Evolutionary conservation across 2,329 filamentous ascomycete genomes (phyloP).

Genomic region (Orbilia javanica): DNA sequence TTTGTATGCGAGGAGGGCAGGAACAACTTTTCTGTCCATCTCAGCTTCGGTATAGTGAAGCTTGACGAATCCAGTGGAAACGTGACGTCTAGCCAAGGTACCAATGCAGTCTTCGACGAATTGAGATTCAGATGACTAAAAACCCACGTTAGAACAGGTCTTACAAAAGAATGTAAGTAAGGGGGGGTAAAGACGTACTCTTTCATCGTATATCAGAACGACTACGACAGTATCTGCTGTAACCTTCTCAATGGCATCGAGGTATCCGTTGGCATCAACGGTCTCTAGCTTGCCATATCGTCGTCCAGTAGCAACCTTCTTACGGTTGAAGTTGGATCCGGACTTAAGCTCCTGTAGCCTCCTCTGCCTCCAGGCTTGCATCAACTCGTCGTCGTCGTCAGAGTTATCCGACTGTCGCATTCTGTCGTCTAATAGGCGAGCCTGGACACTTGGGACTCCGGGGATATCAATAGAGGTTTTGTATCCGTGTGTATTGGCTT

Average conservation of each 20-base stretch:
- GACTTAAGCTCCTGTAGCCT: constrained; percentile 81
- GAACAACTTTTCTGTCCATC: constrained; percentile 88
- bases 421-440: constrained; percentile 57
- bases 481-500: constrained; percentile 15
- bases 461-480: constrained; percentile 47
- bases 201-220: constrained; percentile 90
- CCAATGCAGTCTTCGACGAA: constrained; percentile 83
- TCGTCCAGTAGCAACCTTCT: constrained; percentile 80
- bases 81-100: constrained; percentile 78
- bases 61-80: constrained; percentile 86
- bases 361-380: constrained; percentile 85
- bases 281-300: constrained; percentile 83
- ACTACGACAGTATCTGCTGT: constrained; percentile 84
- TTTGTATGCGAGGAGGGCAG: constrained; percentile 88
- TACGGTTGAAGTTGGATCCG: constrained; percentile 73
- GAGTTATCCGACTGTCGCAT: constrained; percentile 64
- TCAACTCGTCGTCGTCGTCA: constrained; percentile 83
- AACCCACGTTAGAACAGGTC: constrained; percentile 60
- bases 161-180: constrained; percentile 58
- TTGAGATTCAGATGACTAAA: constrained; percentile 80
- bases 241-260: constrained; percentile 96
- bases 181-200: constrained; percentile 71
- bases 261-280: constrained; percentile 89
- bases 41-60: constrained; percentile 92
- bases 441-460: constrained; percentile 17